phyloP scores from a whole-genome alignment of 768 basidiomycete genomes.

The Naganishia vaughanmartiniae region DNA sequence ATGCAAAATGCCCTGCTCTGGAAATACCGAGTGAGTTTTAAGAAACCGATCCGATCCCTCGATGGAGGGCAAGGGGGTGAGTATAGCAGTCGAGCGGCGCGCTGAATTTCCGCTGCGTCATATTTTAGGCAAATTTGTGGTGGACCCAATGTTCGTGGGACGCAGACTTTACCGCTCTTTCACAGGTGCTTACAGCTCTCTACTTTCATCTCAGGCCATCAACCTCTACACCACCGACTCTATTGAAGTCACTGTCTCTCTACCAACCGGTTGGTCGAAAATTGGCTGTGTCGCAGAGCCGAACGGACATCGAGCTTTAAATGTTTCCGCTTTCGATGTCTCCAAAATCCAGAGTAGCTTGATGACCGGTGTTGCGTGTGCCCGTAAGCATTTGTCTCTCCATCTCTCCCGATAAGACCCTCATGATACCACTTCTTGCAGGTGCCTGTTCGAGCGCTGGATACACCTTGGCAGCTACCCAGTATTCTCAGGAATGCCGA shows the following conservation, averaged over 20 bases:
- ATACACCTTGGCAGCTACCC: not conserved
- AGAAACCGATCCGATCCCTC: not conserved
- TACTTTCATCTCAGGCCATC: not conserved
- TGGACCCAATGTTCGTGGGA: constrained; percentile 58
- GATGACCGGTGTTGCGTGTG: constrained; percentile 16
- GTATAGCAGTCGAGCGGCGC: too few relatives aligned
- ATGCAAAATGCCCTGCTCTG: constrained; percentile 42
- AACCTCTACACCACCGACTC: constrained; percentile 8
- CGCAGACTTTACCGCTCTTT: too few relatives aligned
- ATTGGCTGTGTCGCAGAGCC: constrained; percentile 51
- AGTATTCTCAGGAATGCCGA: constrained; percentile 13
- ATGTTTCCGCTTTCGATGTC: constrained; percentile 1
- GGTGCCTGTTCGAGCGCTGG: constrained; percentile 2
- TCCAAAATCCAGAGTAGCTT: not conserved
- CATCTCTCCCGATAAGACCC: too few relatives aligned
- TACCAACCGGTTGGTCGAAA: constrained; percentile 44
- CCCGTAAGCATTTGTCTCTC: not conserved
- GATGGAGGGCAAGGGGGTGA: not conserved
- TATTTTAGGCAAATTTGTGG: constrained; percentile 57
- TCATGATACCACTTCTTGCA: not conserved
- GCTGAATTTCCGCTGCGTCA: not conserved
- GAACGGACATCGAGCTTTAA: constrained; percentile 44
- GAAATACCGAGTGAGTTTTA: constrained; percentile 28
- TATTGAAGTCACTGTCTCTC: constrained; percentile 30
- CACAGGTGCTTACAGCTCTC: not conserved